phyloP scores from a whole-genome alignment of 2,329 filamentous ascomycete species.

The Phialophora verrucosa region DNA sequence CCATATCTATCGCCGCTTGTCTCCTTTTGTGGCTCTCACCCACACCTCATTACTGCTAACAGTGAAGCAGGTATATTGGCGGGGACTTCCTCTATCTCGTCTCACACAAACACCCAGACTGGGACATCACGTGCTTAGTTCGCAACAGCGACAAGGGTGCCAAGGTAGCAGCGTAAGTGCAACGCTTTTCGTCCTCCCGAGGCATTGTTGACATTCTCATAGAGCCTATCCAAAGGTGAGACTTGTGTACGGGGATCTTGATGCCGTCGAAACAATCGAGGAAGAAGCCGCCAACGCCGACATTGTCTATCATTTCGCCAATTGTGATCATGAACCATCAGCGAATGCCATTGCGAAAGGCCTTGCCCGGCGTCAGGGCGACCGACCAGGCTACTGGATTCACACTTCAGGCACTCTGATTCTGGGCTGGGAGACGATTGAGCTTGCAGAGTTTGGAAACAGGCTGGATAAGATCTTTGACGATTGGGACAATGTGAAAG shows the following conservation, averaged over 20 bases:
- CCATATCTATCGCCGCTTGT: not conserved
- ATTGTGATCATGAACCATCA: constrained; percentile 52
- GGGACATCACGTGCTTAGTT: constrained; percentile 52
- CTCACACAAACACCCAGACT: constrained; percentile 54
- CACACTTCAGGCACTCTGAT: constrained; percentile 55
- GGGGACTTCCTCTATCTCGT: constrained; percentile 58
- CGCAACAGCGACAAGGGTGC: constrained; percentile 52
- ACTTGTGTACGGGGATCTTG: constrained; percentile 52
- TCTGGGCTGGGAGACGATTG: constrained; percentile 50
- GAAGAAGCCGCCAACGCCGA: constrained; percentile 55
- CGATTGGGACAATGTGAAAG: constrained; percentile 53
- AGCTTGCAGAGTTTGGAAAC: constrained; percentile 48
- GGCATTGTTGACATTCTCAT: not conserved
- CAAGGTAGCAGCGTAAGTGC: constrained; percentile 42
- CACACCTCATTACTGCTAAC: not conserved
- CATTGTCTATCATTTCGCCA: constrained; percentile 49
- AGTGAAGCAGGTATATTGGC: constrained; percentile 54
- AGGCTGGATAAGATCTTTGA: constrained; percentile 53
- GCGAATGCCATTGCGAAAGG: constrained; percentile 51
- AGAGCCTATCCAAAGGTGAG: constrained; percentile 49
- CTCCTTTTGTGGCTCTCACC: not conserved
- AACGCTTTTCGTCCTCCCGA: not conserved
- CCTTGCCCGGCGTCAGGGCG: constrained; percentile 39
- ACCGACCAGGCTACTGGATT: constrained; percentile 49
- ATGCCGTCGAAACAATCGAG: constrained; percentile 47